These are phyloP conservation scores for Mortierella sp. DNA, from an alignment of 371 early-diverging fungal species.

Conservation along the genomic window DNA sequence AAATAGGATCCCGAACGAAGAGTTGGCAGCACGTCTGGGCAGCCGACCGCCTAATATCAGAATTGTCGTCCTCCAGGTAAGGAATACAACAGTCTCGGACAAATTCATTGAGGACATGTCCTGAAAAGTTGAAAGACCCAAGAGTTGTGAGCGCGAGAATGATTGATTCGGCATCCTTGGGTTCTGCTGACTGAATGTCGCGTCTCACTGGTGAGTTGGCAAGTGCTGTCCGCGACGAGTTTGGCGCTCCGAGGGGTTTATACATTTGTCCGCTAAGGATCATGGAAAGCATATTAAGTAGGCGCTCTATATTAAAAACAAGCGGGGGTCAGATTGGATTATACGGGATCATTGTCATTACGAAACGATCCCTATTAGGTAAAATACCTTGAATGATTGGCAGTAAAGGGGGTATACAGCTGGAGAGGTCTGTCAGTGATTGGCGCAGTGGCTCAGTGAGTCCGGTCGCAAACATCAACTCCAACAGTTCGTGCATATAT, in stretches of 20 bases:
- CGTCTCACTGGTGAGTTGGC: slow-evolving; percentile 59
- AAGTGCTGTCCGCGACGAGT: slow-evolving; percentile 43
- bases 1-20: slow-evolving; percentile 80
- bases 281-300: slow-evolving; percentile 90
- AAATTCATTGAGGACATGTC: slow-evolving; percentile 90
- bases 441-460: slow-evolving; percentile 86
- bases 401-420: slow-evolving; percentile 85
- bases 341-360: neutral
- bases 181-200: slow-evolving; percentile 63
- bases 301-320: slow-evolving; percentile 68
- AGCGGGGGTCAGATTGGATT: neutral
- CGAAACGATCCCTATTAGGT: neutral
- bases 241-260: slow-evolving; percentile 84
- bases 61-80: slow-evolving; percentile 89
- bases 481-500: slow-evolving; percentile 89
- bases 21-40: slow-evolving; percentile 92
- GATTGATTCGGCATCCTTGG: slow-evolving; percentile 81
- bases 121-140: slow-evolving; percentile 89
- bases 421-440: slow-evolving; percentile 85
- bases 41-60: slow-evolving; percentile 89
- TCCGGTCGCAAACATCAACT: slow-evolving; percentile 92
- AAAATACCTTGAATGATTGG: slow-evolving; percentile 87
- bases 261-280: slow-evolving; percentile 90
- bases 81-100: slow-evolving; percentile 88
- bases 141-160: slow-evolving; percentile 91